Percentiles rank a stretch among this genome's conserved stretches.
These are phyloP conservation scores for Dactylellina drechsleri DNA, from an alignment of 2,329 filamentous ascomycete species.

Conservation along the genomic window DNA sequence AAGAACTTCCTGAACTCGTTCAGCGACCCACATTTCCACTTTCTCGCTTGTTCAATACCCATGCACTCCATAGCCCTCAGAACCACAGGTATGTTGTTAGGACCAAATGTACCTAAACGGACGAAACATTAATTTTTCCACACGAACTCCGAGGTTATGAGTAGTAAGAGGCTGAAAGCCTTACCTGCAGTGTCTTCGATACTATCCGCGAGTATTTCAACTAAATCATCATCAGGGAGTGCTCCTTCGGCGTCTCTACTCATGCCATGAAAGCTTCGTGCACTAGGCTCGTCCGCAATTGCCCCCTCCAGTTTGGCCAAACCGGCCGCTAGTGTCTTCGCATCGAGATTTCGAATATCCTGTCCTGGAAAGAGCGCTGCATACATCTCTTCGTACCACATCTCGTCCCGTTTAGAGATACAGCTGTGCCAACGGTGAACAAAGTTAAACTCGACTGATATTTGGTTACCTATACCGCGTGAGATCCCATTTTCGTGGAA, in stretches of 20 bases:
- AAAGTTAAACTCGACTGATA: constrained; percentile 88
- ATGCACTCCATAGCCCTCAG: constrained; percentile 81
- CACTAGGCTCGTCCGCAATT: constrained; percentile 73
- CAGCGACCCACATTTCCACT: constrained; percentile 79
- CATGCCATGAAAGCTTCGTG: constrained; percentile 75
- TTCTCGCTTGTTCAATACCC: constrained; percentile 79
- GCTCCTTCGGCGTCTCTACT: constrained; percentile 70
- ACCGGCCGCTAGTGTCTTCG: constrained; percentile 71
- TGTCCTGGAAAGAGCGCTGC: constrained; percentile 67
- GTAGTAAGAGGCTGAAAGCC: neutral
- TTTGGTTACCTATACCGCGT: constrained; percentile 79
- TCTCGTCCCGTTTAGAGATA: constrained; percentile 78
- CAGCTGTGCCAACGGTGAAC: constrained; percentile 89
- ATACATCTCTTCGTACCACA: constrained; percentile 77
- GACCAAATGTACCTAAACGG: constrained; percentile 71
- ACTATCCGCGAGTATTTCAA: constrained; percentile 73
- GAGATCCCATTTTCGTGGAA: constrained; percentile 35
- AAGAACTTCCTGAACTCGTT: constrained; percentile 90
- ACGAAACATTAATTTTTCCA: neutral
- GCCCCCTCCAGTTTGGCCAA: constrained; percentile 72
- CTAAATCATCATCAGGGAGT: constrained; percentile 80
- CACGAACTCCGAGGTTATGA: too few relatives aligned
- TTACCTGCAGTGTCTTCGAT: constrained; percentile 77
- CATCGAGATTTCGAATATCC: constrained; percentile 62
- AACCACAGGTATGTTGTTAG: constrained; percentile 76